Evolutionary conservation across 148 eudicot genomes (phyloP).

Genomic region (Rhododendron williamsianum): DNA sequence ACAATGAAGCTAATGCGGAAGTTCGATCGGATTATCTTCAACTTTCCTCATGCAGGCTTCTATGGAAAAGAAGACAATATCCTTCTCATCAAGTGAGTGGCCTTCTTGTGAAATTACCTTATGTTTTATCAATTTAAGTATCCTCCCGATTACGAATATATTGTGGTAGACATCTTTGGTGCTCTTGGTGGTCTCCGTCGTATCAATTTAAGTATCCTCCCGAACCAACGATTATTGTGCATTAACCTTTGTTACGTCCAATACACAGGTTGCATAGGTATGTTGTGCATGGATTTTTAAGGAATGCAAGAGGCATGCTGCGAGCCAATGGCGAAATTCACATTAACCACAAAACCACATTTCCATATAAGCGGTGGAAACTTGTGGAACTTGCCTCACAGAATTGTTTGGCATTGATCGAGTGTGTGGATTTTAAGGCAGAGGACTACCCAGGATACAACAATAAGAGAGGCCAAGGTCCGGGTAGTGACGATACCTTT

Average conservation of each 20-base stretch:
- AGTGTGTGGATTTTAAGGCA: constrained; percentile 27
- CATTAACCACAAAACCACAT: constrained; percentile 48
- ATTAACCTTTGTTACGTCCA: background rate
- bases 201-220: background rate
- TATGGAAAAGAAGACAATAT: constrained; percentile 32
- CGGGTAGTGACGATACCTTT: constrained; percentile 44
- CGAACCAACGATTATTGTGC: background rate
- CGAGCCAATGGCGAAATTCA: constrained; percentile 50
- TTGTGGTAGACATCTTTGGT: background rate
- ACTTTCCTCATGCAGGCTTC: constrained; percentile 77
- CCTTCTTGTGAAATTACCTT: background rate
- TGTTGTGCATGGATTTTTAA: constrained; percentile 47
- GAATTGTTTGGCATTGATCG: constrained; percentile 23
- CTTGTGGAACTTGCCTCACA: constrained; percentile 35
- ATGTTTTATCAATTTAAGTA: too few relatives aligned
- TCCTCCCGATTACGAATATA: too few relatives aligned
- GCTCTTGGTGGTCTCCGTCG: background rate
- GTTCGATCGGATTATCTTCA: constrained; percentile 60
- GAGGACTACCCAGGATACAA: constrained; percentile 60
- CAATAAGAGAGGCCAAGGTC: constrained; percentile 58
- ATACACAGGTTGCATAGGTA: constrained; percentile 34
- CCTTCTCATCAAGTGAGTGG: constrained; percentile 36
- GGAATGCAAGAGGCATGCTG: constrained; percentile 50
- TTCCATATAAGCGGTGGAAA: constrained; percentile 49
- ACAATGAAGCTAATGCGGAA: constrained; percentile 38